Conservation (phyloP, 1,284 basidiomycete genomes). For the Cryptococcus wingfieldii region DNA sequence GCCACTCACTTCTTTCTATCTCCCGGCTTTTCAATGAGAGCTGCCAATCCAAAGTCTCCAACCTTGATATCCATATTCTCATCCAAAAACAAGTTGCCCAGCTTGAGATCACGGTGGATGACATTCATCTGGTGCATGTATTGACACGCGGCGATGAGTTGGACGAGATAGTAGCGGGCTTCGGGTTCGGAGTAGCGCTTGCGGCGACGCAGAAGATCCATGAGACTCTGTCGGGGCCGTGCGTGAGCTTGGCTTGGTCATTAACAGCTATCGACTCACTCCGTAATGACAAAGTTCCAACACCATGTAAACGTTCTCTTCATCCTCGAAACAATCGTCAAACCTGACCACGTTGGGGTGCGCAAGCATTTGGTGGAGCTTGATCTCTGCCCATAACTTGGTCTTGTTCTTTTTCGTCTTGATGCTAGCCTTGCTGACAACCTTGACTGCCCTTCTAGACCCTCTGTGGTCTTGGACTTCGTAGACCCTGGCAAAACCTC, state of each 20-base stretch:
- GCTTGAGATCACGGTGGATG: slow-evolving; percentile 92
- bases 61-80: slow-evolving; percentile 91
- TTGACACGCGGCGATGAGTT: slow-evolving; percentile 90
- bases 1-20: slow-evolving; percentile 79
- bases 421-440: slow-evolving; percentile 75
- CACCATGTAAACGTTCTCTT: slow-evolving; percentile 94
- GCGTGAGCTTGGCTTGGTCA: neutral
- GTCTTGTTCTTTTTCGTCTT: slow-evolving; percentile 90
- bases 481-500: slow-evolving; percentile 85
- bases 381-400: slow-evolving; percentile 98
- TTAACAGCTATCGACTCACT: slow-evolving; percentile 39
- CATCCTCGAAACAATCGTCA: slow-evolving; percentile 92
- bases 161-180: slow-evolving; percentile 85
- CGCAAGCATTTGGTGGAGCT: slow-evolving; percentile 85
- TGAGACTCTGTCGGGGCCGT: slow-evolving; percentile 53
- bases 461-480: slow-evolving; percentile 70
- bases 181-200: slow-evolving; percentile 89
- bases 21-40: slow-evolving; percentile 90
- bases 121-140: slow-evolving; percentile 95
- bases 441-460: slow-evolving; percentile 73
- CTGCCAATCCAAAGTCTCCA: slow-evolving; percentile 95
- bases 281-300: slow-evolving; percentile 90
- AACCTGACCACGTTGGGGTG: slow-evolving; percentile 94
- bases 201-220: slow-evolving; percentile 88
- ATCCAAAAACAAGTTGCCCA: slow-evolving; percentile 94